Conservation (phyloP, 2,329 filamentous ascomycete genomes). For the Cordyceps tenuipes region DNA sequence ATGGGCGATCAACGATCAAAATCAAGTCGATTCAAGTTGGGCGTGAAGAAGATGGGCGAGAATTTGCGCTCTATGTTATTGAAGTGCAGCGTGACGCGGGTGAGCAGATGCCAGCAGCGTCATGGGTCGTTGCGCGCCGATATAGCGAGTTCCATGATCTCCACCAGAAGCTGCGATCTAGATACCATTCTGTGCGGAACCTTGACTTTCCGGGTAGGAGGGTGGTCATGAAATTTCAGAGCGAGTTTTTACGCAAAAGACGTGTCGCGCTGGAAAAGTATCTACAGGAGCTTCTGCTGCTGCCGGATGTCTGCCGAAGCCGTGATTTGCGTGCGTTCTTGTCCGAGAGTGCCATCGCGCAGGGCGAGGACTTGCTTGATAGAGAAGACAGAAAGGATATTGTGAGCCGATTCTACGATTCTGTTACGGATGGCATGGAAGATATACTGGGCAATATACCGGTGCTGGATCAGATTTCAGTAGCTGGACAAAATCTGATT, state of each 20-base stretch:
- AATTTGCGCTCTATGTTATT: slow-evolving; percentile 88
- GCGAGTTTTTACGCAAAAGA: slow-evolving; percentile 88
- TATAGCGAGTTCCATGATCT: slow-evolving; percentile 97
- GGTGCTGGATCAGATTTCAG: slow-evolving; percentile 86
- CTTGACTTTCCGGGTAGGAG: slow-evolving; percentile 88
- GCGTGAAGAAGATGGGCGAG: slow-evolving; percentile 82
- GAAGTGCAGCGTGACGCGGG: slow-evolving; percentile 86
- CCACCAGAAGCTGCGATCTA: slow-evolving; percentile 75
- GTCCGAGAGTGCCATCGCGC: slow-evolving; percentile 73
- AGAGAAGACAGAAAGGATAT: slow-evolving; percentile 71
- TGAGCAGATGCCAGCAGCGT: slow-evolving; percentile 93
- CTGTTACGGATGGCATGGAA: slow-evolving; percentile 95
- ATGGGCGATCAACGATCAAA: slow-evolving; percentile 78
- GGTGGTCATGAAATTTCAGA: slow-evolving; percentile 93
- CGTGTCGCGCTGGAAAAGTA: slow-evolving; percentile 79
- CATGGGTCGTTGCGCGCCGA: slow-evolving; percentile 83
- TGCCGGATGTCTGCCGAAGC: slow-evolving; percentile 91
- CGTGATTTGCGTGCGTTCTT: slow-evolving; percentile 87
- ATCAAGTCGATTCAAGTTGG: slow-evolving; percentile 93
- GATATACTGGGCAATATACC: slow-evolving; percentile 95
- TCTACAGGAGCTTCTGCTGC: slow-evolving; percentile 67
- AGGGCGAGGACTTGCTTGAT: slow-evolving; percentile 47
- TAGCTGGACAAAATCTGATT: slow-evolving; percentile 85
- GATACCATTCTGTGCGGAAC: slow-evolving; percentile 79
- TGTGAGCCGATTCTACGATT: slow-evolving; percentile 91